These are phyloP conservation scores for Schizochytrium sp. DNA, from an alignment of 108 stramenopile genomes.

Conservation along the genomic window DNA sequence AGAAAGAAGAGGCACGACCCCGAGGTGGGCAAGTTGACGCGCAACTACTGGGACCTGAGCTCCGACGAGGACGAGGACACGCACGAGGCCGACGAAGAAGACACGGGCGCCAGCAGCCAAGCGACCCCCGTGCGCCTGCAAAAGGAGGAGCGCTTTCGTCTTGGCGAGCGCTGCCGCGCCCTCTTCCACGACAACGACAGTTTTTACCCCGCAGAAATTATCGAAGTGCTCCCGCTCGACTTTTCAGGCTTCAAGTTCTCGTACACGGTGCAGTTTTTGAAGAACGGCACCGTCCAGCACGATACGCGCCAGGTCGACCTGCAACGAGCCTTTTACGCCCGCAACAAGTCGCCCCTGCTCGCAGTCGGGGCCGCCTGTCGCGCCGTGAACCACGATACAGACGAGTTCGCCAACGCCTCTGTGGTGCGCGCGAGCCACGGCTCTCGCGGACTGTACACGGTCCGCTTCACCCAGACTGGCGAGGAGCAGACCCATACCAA, in stretches of 20 bases:
- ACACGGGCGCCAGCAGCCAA: background rate
- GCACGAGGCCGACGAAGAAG: background rate
- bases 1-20: background rate
- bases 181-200: background rate
- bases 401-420: background rate
- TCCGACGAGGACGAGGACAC: background rate
- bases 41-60: slow-evolving; percentile 6
- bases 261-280: slow-evolving; percentile 10
- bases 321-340: background rate
- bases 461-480: background rate
- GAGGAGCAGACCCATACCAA: background rate
- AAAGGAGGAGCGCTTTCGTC: background rate
- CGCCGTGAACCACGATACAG: background rate
- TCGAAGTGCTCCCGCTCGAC: background rate
- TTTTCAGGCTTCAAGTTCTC: background rate
- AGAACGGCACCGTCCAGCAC: background rate
- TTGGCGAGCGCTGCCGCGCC: background rate
- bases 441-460: background rate
- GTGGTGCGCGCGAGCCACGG: background rate
- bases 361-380: background rate
- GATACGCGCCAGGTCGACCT: background rate
- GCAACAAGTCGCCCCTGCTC: background rate
- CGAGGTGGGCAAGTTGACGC: background rate
- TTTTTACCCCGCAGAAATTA: background rate
- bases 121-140: background rate